Conservation (phyloP, 176 grass and related monocot species). For the Chrysopogon serrulatus region DNA sequence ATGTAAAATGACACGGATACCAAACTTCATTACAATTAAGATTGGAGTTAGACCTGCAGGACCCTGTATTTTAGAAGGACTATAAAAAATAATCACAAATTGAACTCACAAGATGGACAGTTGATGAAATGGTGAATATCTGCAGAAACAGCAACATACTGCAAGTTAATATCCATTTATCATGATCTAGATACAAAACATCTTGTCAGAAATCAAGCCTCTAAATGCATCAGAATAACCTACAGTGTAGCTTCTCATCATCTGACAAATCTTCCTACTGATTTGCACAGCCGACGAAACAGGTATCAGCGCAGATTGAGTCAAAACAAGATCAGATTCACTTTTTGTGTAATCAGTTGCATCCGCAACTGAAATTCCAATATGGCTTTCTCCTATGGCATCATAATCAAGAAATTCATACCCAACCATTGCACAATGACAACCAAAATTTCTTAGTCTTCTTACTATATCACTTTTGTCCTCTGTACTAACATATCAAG, state of each 20-base stretch:
- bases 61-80: neutral
- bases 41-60: constrained; percentile 22
- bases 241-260: constrained; percentile 28
- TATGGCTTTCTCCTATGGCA: constrained; percentile 44
- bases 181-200: neutral
- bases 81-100: neutral
- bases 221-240: constrained; percentile 9
- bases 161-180: constrained; percentile 16
- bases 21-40: constrained; percentile 36
- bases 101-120: constrained; percentile 44
- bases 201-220: neutral
- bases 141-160: constrained; percentile 23
- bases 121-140: constrained; percentile 47
- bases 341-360: constrained; percentile 46
- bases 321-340: constrained; percentile 55
- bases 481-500: constrained; percentile 38
- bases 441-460: constrained; percentile 18
- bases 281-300: constrained; percentile 39
- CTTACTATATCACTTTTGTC: constrained; percentile 35
- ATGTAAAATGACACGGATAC: constrained; percentile 29
- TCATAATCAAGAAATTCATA: constrained; percentile 43
- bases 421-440: constrained; percentile 40
- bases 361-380: constrained; percentile 46
- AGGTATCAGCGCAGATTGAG: constrained; percentile 23
- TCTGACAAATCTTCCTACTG: constrained; percentile 37